Evolutionary conservation across 176 grass and related monocot species (phyloP).

Genomic region (Pontederia paniculata): DNA sequence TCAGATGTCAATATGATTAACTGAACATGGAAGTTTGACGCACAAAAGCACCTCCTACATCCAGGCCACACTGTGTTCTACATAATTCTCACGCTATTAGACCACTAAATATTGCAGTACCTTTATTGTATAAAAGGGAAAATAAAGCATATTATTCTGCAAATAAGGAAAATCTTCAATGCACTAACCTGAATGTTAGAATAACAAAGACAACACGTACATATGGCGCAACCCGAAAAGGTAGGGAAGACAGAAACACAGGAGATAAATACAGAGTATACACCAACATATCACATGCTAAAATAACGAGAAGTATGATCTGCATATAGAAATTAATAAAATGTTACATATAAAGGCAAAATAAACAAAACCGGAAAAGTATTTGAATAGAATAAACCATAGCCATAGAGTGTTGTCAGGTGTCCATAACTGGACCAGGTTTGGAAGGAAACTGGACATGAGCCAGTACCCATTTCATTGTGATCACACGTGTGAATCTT

Average conservation of each 20-base stretch:
- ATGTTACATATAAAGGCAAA: slow-evolving; percentile 4
- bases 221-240: slow-evolving; percentile 86
- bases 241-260: slow-evolving; percentile 22
- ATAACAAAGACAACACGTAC: slow-evolving; percentile 74
- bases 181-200: slow-evolving; percentile 60
- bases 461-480: too few relatives aligned
- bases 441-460: too few relatives aligned
- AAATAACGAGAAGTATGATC: slow-evolving; percentile 75
- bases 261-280: slow-evolving; percentile 41
- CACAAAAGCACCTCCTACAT: too few relatives aligned
- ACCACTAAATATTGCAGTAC: not conserved
- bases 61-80: too few relatives aligned
- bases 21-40: too few relatives aligned
- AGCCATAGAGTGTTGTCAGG: too few relatives aligned
- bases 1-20: too few relatives aligned
- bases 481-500: too few relatives aligned
- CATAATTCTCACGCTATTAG: not conserved
- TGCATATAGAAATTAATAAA: slow-evolving; percentile 38
- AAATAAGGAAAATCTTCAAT: slow-evolving; percentile 20
- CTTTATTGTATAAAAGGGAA: too few relatives aligned
- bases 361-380: not conserved
- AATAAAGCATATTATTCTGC: not conserved
- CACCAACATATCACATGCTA: slow-evolving; percentile 69
- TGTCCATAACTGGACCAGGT: too few relatives aligned
- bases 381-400: too few relatives aligned